Evolutionary conservation across 2,329 filamentous ascomycete species (phyloP).

Genomic region (Fusarium anthophilum): DNA sequence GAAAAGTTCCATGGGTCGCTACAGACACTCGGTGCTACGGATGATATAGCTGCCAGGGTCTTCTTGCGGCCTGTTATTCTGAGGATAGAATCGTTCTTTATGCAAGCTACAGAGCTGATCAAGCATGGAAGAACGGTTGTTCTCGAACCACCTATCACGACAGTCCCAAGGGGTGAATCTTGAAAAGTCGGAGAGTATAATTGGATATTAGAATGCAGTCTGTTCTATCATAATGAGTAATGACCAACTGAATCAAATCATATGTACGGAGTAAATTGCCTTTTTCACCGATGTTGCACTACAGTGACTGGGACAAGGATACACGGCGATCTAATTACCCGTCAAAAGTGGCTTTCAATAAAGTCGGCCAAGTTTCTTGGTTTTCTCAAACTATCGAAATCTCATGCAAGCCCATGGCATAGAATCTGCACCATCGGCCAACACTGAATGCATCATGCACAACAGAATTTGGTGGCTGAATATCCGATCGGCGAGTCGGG

Average conservation of each 20-base stretch:
- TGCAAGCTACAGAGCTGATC: constrained; percentile 46
- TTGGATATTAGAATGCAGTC: background rate
- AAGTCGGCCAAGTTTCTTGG: background rate
- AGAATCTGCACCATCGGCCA: background rate
- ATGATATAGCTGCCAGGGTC: constrained; percentile 45
- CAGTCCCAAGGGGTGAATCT: constrained; percentile 2
- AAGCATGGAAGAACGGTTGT: constrained; percentile 33
- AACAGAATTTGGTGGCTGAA: background rate
- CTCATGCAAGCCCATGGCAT: background rate
- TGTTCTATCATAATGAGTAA: constrained; percentile 5
- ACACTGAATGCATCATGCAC: background rate
- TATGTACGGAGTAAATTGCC: background rate
- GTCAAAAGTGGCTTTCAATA: background rate
- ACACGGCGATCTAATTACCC: background rate
- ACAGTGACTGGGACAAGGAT: background rate
- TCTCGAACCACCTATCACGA: constrained; percentile 23
- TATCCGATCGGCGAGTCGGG: constrained; percentile 6
- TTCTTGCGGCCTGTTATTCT: constrained; percentile 50
- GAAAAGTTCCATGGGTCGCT: constrained; percentile 50
- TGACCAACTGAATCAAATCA: background rate
- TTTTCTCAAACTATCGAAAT: background rate
- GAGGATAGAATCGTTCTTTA: constrained; percentile 53
- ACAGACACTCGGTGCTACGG: constrained; percentile 46
- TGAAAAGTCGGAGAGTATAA: too few relatives aligned
- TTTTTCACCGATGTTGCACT: background rate